Conservation (phyloP, 305 asterid species). For the Caryopteris hybrid region DNA sequence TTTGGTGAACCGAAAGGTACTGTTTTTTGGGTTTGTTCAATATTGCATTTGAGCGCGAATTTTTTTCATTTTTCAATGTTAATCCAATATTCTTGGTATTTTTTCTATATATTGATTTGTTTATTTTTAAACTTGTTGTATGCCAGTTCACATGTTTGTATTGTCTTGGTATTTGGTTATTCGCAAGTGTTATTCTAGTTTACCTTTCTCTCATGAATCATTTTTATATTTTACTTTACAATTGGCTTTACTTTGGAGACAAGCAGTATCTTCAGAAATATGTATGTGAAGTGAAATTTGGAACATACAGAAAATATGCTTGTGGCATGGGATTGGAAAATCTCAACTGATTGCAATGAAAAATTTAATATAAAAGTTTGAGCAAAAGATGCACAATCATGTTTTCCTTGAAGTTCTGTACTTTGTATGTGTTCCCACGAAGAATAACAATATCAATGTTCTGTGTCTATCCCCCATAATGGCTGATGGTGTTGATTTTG, state of each 20-base stretch:
- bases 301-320: neutral
- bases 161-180: neutral
- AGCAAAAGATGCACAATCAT: neutral
- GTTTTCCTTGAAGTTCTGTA: neutral
- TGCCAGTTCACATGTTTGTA: neutral
- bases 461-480: neutral
- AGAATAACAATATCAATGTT: neutral
- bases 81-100: neutral
- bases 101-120: too few relatives aligned
- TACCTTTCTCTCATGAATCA: neutral
- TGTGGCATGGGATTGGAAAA: neutral
- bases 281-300: neutral
- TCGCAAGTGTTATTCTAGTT: neutral
- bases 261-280: neutral
- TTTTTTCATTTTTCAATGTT: neutral
- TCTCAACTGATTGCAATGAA: neutral
- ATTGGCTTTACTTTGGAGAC: neutral
- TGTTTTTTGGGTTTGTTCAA: neutral
- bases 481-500: slow-evolving; percentile 15
- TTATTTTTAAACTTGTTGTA: neutral
- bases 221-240: neutral
- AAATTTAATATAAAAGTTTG: neutral
- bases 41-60: neutral
- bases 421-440: neutral
- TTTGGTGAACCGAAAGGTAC: slow-evolving; percentile 67